Conservation (phyloP, 2,329 filamentous ascomycete genomes). For the Stagonosporopsis rhizophila region DNA sequence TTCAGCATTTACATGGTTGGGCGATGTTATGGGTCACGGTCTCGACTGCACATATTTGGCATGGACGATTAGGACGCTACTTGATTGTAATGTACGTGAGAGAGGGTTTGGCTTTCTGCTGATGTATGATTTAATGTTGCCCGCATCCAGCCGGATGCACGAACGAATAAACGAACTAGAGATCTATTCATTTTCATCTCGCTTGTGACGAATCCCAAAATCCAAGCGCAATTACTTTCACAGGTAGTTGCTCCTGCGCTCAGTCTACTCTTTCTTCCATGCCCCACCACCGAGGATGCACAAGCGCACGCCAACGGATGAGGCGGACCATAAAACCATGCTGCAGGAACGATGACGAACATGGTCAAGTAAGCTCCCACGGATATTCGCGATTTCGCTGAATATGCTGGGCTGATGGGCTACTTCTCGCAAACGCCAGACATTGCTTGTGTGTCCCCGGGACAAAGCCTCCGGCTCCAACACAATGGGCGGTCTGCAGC, state of each 20-base stretch:
- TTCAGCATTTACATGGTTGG: constrained; percentile 34
- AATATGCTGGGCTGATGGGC: not conserved
- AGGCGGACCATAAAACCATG: not conserved
- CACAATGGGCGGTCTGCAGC: constrained; percentile 9
- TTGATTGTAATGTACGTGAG: constrained; percentile 29
- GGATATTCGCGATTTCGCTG: not conserved
- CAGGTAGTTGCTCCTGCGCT: not conserved
- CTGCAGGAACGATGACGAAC: not conserved
- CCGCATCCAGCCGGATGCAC: not conserved
- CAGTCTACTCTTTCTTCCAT: not conserved
- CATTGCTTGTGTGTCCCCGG: not conserved
- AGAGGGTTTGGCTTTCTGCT: not conserved
- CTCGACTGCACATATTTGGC: constrained; percentile 23
- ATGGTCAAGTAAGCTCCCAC: not conserved
- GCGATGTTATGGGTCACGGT: constrained; percentile 24
- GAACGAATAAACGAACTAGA: not conserved
- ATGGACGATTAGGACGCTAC: constrained; percentile 21
- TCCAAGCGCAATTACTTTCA: not conserved
- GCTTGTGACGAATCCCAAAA: not conserved
- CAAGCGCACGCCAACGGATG: not conserved
- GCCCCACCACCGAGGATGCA: constrained; percentile 2
- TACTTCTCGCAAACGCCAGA: not conserved
- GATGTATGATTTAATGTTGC: constrained; percentile 3
- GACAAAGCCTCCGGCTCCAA: constrained; percentile 1
- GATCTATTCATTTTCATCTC: not conserved